phyloP scores from a whole-genome alignment of 257 asterid genomes.

The Gardenia jasminoides region DNA sequence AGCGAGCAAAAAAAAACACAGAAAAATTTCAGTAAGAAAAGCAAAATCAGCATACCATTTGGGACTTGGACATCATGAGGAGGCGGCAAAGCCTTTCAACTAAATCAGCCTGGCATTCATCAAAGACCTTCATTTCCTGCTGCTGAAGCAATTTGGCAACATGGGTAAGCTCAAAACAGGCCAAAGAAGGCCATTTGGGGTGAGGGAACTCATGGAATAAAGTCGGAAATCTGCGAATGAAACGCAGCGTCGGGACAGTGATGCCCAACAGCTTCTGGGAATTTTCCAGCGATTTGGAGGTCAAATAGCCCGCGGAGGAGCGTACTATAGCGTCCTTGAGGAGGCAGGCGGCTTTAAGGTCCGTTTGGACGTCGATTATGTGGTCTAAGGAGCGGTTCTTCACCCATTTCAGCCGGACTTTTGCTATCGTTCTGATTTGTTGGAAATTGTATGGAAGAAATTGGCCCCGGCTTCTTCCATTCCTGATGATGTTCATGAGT shows the following conservation, averaged over 20 bases:
- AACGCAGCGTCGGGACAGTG: constrained; percentile 82
- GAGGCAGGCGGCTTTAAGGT: constrained; percentile 76
- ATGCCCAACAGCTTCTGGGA: constrained; percentile 78
- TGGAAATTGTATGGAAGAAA: constrained; percentile 13
- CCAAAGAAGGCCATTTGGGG: constrained; percentile 74
- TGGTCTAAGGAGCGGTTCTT: constrained; percentile 83
- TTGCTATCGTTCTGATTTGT: constrained; percentile 50
- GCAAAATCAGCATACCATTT: constrained; percentile 41
- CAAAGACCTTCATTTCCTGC: constrained; percentile 44
- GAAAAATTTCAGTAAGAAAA: background rate
- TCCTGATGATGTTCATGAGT: too few species aligned
- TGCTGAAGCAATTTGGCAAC: constrained; percentile 61
- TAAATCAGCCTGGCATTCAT: constrained; percentile 47
- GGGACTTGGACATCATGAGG: constrained; percentile 72
- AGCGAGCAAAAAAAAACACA: too few species aligned
- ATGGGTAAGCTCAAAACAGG: constrained; percentile 67
- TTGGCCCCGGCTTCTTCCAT: background rate
- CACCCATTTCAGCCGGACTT: constrained; percentile 93
- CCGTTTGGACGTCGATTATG: constrained; percentile 72
- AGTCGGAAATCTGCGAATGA: constrained; percentile 76
- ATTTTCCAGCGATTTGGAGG: constrained; percentile 57
- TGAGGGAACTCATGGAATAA: constrained; percentile 90
- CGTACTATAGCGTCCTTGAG: constrained; percentile 76
- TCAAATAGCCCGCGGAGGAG: constrained; percentile 58
- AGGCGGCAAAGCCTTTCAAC: constrained; percentile 69